A percentile compares a stretch with the other conserved stretches of the same genome.
Conservation (phyloP, 768 basidiomycete species). For the Rhizopogon rudus region DNA sequence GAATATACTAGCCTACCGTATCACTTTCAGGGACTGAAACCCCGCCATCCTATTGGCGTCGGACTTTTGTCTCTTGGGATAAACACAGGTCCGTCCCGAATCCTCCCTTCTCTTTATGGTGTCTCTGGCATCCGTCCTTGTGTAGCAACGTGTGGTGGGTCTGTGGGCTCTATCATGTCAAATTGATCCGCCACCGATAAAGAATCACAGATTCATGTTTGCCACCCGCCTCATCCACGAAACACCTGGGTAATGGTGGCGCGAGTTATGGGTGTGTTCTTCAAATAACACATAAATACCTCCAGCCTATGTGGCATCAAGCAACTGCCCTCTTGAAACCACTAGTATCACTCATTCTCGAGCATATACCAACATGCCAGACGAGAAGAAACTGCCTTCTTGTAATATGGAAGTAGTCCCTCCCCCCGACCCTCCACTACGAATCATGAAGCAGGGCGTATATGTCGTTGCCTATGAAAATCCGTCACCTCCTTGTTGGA, state of each 20-base stretch:
- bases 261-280: not conserved
- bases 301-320: not conserved
- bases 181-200: slow-evolving; percentile 9
- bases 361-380: not conserved
- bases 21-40: not conserved
- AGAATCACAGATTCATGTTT: not conserved
- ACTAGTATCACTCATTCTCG: not conserved
- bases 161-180: slow-evolving; percentile 4
- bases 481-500: not conserved
- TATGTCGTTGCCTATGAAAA: slow-evolving; percentile 20
- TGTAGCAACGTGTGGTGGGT: slow-evolving; percentile 1
- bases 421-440: not conserved
- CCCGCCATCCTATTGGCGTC: not conserved
- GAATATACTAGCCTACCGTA: not conserved
- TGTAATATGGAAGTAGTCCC: not conserved
- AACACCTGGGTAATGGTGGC: slow-evolving; percentile 5
- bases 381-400: not conserved
- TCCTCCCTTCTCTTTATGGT: slow-evolving; percentile 6
- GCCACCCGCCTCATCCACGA: not conserved
- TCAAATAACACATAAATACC: slow-evolving; percentile 14
- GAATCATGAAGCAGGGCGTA: slow-evolving; percentile 13
- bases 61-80: not conserved
- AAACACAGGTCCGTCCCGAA: not conserved
- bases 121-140: not conserved
- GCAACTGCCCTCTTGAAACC: not conserved